Conservation (phyloP, 305 asterid genomes). For the Fraxinus sp. region DNA sequence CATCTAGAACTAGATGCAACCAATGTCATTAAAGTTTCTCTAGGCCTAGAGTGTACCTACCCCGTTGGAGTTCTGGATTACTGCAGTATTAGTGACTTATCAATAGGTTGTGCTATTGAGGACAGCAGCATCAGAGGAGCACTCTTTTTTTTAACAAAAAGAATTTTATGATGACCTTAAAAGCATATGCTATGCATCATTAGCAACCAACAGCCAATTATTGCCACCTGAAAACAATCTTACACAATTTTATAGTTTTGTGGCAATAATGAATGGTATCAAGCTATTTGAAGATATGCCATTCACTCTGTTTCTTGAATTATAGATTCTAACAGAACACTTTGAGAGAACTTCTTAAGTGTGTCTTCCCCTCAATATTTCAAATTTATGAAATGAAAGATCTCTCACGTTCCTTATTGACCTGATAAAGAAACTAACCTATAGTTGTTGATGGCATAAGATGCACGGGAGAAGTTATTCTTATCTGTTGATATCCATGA, state of each 20-base stretch:
- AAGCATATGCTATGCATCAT: background rate
- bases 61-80: background rate
- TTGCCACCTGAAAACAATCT: background rate
- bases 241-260: background rate
- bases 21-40: background rate
- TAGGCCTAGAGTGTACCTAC: background rate
- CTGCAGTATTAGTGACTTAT: background rate
- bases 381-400: background rate
- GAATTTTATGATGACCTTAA: background rate
- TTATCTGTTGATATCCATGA: conserved; percentile 51
- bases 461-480: conserved; percentile 47
- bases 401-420: background rate
- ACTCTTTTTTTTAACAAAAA: background rate
- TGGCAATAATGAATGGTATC: background rate
- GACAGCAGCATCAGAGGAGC: background rate
- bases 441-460: conserved; percentile 55
- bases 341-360: background rate
- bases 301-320: background rate
- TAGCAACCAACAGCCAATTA: background rate
- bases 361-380: background rate
- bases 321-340: background rate
- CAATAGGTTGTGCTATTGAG: background rate
- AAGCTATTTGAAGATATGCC: background rate
- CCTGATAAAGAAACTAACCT: conserved; percentile 30
- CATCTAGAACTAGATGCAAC: background rate